Evolutionary conservation across 805 yeast genomes (phyloP), one percentile per base, ranked within the genome.

Genomic region (Yamadazyma sp.): DNA sequence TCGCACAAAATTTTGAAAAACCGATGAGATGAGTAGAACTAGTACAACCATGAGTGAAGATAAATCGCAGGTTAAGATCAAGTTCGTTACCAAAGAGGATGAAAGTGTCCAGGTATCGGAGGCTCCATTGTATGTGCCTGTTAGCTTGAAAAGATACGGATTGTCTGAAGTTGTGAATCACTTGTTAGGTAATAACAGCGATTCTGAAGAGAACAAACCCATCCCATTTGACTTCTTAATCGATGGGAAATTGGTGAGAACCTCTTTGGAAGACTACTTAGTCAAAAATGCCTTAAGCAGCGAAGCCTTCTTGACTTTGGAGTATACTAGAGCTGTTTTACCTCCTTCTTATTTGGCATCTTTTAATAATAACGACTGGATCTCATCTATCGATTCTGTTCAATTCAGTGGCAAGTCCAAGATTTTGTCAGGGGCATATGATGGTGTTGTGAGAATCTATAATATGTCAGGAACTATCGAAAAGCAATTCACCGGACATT

Each of bases 151-250:
- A 50, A 77, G 98, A 61, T 90, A 78, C 58, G 99, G 99, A 40
- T 73, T 93, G 27, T 87, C 96, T 4, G 98, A 93, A 63, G 82
- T 93, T 57, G 96, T 93, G 15, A 93, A 93, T 64, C 97, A 93
- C 65, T 71, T 93, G 40, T 69, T 93, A 35, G 71, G 64, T 6
- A 59, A 49, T 45, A 21, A 20, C 17, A 44, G 40, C 17, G 68
- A 53, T 20, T 49, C 47, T 40, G 69, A 47, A 50, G 82, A 80
- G 12, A 70, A 66, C 20, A 52, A 54, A 31, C 81, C 93, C 1
- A 77, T 88, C 37, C 98, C 98, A 14, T 91, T 93, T 60, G 98
- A 93, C 57, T 93, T 93, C 62, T 70, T 93, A 44, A 78, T 91
- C 37, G 88, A 90, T 53, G 96, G 96, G 11, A 80, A 80, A 15